A percentile compares a stretch with the other conserved stretches of the same genome.
These are phyloP conservation scores for Kuraishia piskuri DNA, from an alignment of 805 yeast genomes.

Conservation along the genomic window DNA sequence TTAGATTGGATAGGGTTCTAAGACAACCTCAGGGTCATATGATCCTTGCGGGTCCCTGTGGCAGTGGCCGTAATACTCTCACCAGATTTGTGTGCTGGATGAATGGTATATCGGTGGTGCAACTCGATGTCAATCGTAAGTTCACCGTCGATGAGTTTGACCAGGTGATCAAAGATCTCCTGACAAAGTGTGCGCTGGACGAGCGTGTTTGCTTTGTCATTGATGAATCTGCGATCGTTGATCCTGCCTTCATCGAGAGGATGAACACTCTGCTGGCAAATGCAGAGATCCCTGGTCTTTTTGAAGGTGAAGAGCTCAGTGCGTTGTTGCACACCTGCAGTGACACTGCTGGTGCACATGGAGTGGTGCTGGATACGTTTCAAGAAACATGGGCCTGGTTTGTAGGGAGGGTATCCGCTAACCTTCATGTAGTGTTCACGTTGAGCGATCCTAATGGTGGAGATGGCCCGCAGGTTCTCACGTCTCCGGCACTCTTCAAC, in stretches of 20 bases:
- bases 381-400: conserved; percentile 77
- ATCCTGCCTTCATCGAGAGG: conserved; percentile 75
- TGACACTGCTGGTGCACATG: conserved; percentile 50
- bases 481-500: conserved; percentile 86
- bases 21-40: conserved; percentile 86
- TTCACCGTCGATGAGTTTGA: conserved; percentile 65
- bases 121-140: conserved; percentile 44
- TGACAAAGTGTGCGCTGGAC: conserved; percentile 41
- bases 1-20: conserved; percentile 75
- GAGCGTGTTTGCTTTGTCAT: conserved; percentile 63
- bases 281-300: conserved; percentile 86
- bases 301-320: conserved; percentile 61
- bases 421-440: conserved; percentile 79
- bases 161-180: conserved; percentile 41
- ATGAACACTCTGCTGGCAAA: conserved; percentile 93
- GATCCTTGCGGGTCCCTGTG: conserved; percentile 74
- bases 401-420: conserved; percentile 50
- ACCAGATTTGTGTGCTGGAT: conserved; percentile 87
- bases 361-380: conserved; percentile 53
- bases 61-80: conserved; percentile 75
- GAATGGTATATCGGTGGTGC: conserved; percentile 59
- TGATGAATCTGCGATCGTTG: conserved; percentile 72
- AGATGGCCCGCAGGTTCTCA: conserved; percentile 35
- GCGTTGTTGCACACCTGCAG: conserved; percentile 44
- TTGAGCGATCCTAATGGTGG: conserved; percentile 41